Evolutionary conservation across 208 protist genomes (phyloP).

Genomic region (Trypanosoma congolense): DNA sequence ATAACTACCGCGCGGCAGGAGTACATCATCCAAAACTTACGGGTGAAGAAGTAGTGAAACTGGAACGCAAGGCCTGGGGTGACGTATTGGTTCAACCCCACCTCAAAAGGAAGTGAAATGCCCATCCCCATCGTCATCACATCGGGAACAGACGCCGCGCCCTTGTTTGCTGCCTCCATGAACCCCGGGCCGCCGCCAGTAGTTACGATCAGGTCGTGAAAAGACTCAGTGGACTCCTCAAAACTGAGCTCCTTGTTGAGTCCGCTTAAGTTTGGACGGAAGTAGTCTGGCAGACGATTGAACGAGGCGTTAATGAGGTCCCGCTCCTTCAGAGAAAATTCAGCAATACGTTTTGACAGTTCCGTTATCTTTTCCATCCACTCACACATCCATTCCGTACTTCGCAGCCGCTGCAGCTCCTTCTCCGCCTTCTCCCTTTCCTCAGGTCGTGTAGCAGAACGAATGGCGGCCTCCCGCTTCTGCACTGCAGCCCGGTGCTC

Average conservation of each 20-base stretch:
- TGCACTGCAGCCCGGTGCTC: constrained; percentile 58
- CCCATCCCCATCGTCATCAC: constrained; percentile 89
- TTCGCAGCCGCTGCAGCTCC: constrained; percentile 56
- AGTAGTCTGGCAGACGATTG: constrained; percentile 73
- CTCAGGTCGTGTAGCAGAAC: constrained; percentile 15
- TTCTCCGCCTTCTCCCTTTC: constrained; percentile 16
- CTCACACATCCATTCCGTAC: constrained; percentile 89
- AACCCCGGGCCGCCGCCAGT: constrained; percentile 91
- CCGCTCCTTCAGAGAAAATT: constrained; percentile 46
- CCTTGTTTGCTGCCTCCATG: constrained; percentile 92
- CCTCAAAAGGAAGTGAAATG: constrained; percentile 92
- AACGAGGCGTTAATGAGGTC: constrained; percentile 55
- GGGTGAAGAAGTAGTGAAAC: constrained; percentile 95
- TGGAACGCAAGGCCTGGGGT: constrained; percentile 84
- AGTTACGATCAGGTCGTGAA: constrained; percentile 76
- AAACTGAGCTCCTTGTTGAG: constrained; percentile 13
- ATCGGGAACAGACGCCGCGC: constrained; percentile 63
- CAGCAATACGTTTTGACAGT: constrained; percentile 56
- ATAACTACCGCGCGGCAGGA: constrained; percentile 86
- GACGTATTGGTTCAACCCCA: constrained; percentile 87
- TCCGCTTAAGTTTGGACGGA: constrained; percentile 31
- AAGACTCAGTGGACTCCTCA: constrained; percentile 2
- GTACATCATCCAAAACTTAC: constrained; percentile 95
- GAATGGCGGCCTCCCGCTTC: constrained; percentile 22
- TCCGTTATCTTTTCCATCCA: constrained; percentile 76